A percentile compares a stretch with the other conserved stretches of the same genome.
phyloP scores from a whole-genome alignment of 176 grass and related monocot species.

The Typha latifolia region DNA sequence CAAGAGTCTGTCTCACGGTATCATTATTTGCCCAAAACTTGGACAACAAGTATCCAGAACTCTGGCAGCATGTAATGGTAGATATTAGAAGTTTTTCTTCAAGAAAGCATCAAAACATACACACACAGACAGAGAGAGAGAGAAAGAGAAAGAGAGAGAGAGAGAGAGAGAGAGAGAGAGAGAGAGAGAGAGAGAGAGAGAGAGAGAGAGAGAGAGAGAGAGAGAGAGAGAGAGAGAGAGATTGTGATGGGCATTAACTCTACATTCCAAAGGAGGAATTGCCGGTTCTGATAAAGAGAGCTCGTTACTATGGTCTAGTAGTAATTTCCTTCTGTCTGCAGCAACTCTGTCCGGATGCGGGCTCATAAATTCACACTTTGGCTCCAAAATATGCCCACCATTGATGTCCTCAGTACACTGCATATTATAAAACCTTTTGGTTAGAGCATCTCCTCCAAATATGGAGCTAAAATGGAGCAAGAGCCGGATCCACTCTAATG shows the following conservation, averaged over 20 bases:
- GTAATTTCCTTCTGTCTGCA: background rate
- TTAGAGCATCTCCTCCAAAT: too few relatives aligned
- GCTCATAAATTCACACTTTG: background rate
- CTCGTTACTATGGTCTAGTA: constrained; percentile 7
- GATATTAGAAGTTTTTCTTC: background rate
- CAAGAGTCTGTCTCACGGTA: constrained; percentile 43
- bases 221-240: background rate
- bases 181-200: background rate
- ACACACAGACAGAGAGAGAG: background rate
- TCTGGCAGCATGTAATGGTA: constrained; percentile 8
- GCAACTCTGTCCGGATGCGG: background rate
- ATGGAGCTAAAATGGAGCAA: too few relatives aligned
- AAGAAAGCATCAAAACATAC: background rate
- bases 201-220: too few relatives aligned
- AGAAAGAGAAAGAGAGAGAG: background rate
- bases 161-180: too few relatives aligned
- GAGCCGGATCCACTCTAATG: too few relatives aligned
- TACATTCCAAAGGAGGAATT: constrained; percentile 21
- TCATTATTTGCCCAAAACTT: constrained; percentile 43
- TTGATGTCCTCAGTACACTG: constrained; percentile 14
- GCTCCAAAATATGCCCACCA: constrained; percentile 19
- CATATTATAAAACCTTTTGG: background rate
- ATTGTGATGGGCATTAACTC: constrained; percentile 16
- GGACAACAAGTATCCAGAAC: constrained; percentile 35
- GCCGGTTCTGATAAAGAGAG: background rate